Percentiles rank a stretch among this genome's conserved stretches.
Conservation (phyloP, 1,139 yeast species). For the Blastobotrys serpentis region DNA sequence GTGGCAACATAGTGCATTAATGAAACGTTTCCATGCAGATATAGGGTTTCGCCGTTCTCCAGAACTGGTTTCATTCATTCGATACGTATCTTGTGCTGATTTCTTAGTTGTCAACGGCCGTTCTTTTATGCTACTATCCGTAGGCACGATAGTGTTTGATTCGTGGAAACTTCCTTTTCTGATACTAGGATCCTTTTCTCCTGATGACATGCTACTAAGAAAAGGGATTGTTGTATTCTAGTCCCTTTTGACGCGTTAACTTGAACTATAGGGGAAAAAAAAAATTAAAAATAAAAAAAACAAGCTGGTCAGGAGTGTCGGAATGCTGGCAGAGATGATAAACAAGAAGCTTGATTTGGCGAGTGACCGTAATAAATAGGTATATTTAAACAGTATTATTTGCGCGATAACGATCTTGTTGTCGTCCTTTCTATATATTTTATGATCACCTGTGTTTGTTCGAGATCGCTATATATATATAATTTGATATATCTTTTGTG, state of each 20-base stretch:
- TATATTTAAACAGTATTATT: too few relatives aligned
- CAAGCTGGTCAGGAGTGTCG: too few relatives aligned
- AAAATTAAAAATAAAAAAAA: too few relatives aligned
- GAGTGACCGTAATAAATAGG: too few relatives aligned
- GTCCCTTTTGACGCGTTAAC: neutral
- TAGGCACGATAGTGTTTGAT: neutral
- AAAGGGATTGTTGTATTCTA: neutral
- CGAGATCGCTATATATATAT: too few relatives aligned
- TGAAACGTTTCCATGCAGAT: slow-evolving; percentile 3
- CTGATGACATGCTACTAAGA: neutral
- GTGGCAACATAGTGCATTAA: slow-evolving; percentile 11
- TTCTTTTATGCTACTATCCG: slow-evolving; percentile 1
- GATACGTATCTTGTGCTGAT: neutral
- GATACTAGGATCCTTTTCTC: slow-evolving; percentile 6
- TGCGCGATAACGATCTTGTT: too few relatives aligned
- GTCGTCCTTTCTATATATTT: too few relatives aligned
- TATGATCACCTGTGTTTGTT: too few relatives aligned
- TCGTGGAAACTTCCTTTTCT: slow-evolving; percentile 6
- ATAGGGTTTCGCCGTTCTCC: neutral
- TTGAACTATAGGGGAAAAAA: too few relatives aligned
- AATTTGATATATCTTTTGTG: too few relatives aligned
- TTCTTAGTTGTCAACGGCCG: neutral
- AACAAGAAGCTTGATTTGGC: too few relatives aligned
- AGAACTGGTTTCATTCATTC: neutral
- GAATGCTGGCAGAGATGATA: too few relatives aligned